phyloP scores from a whole-genome alignment of 2,329 filamentous ascomycete species.

The Arthrobotrys pseudoclavata region DNA sequence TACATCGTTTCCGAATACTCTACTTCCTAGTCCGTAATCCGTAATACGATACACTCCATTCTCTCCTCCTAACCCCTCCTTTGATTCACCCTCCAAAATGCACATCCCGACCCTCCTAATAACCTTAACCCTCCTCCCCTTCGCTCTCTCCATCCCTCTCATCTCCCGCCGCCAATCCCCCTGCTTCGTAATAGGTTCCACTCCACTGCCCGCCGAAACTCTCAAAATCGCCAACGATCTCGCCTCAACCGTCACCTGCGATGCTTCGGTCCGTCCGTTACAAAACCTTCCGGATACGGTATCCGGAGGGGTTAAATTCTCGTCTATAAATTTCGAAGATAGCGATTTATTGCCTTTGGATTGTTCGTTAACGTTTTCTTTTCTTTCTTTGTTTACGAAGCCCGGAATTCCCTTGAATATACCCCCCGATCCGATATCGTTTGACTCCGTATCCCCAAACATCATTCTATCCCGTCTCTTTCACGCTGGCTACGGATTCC shows the following conservation, averaged over 20 bases:
- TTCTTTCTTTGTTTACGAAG: neutral
- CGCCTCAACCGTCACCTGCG: slow-evolving; percentile 70
- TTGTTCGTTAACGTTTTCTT: slow-evolving; percentile 64
- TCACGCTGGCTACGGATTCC: too few species aligned
- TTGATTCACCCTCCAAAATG: slow-evolving; percentile 35
- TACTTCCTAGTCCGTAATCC: neutral
- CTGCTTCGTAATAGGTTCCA: slow-evolving; percentile 45
- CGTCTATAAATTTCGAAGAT: slow-evolving; percentile 72
- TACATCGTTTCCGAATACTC: neutral
- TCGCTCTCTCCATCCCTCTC: slow-evolving; percentile 29
- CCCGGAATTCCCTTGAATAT: too few species aligned
- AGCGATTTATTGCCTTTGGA: slow-evolving; percentile 69
- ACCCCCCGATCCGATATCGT: too few species aligned
- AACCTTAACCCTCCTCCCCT: slow-evolving; percentile 39
- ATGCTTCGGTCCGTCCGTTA: slow-evolving; percentile 69
- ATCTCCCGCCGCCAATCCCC: slow-evolving; percentile 40
- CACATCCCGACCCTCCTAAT: slow-evolving; percentile 31
- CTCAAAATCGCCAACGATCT: slow-evolving; percentile 68
- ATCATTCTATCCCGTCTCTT: too few species aligned
- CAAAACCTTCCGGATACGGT: slow-evolving; percentile 72
- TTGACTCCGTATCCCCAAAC: too few species aligned
- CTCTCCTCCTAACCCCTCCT: neutral
- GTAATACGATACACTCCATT: neutral
- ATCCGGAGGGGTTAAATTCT: slow-evolving; percentile 70
- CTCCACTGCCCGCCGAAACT: slow-evolving; percentile 70